A percentile compares a stretch with the other conserved stretches of the same genome.
Evolutionary conservation across 192 early-diverging fungal species (phyloP).

Genomic region (Backusella morwellensis): DNA sequence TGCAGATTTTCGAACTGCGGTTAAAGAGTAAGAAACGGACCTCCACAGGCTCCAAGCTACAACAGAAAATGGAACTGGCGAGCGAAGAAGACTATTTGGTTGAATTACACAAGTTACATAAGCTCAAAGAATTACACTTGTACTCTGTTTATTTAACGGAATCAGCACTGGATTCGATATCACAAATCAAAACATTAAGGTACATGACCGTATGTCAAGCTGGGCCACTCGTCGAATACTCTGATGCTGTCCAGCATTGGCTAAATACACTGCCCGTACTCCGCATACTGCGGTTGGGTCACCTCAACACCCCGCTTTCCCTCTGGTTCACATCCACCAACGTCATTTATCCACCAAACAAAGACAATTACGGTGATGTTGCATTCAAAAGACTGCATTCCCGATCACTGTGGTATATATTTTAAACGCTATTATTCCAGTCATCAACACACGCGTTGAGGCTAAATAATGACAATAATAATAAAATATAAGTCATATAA

Average conservation of each 20-base stretch:
- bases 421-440: background rate
- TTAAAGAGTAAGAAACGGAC: background rate
- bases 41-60: background rate
- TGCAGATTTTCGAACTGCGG: slow-evolving; percentile 21
- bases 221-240: background rate
- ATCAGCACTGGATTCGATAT: background rate
- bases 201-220: slow-evolving; percentile 1
- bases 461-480: background rate
- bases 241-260: background rate
- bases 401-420: background rate
- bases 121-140: background rate
- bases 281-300: background rate
- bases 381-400: background rate
- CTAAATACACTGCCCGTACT: background rate
- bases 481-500: background rate
- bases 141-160: slow-evolving; percentile 5
- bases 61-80: background rate
- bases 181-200: background rate
- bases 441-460: background rate
- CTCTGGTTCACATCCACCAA: background rate
- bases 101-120: background rate
- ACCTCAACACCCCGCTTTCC: background rate
- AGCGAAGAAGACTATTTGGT: background rate
- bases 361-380: background rate
- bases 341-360: background rate